Conservation (phyloP, 306 rosid genomes). For the Cicer arietinum region DNA sequence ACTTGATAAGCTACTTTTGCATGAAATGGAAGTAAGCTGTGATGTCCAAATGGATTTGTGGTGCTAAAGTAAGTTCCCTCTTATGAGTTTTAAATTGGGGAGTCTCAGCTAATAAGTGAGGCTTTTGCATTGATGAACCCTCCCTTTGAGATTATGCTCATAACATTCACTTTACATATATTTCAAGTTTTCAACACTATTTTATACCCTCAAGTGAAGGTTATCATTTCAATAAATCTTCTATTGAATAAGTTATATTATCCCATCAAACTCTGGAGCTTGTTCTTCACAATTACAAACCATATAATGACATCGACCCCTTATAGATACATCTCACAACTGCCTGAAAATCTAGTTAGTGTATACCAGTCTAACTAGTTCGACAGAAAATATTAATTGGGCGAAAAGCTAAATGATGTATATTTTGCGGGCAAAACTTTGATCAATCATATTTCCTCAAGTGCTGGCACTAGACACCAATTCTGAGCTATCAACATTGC, state of each 20-base stretch:
- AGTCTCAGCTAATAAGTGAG: background rate
- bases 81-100: background rate
- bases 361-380: constrained; percentile 32
- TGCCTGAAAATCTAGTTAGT: constrained; percentile 38
- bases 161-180: background rate
- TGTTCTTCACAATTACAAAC: constrained; percentile 37
- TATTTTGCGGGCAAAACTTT: constrained; percentile 42
- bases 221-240: constrained; percentile 17
- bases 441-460: constrained; percentile 46
- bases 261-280: constrained; percentile 6
- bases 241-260: constrained; percentile 16
- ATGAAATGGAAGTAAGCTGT: background rate
- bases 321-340: constrained; percentile 33
- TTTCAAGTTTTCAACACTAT: background rate
- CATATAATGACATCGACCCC: constrained; percentile 20
- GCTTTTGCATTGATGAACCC: background rate
- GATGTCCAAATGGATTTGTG: background rate
- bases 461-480: constrained; percentile 64
- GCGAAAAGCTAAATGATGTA: constrained; percentile 18
- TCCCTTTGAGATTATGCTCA: background rate
- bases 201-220: background rate
- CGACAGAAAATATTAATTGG: background rate
- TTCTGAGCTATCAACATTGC: constrained; percentile 53
- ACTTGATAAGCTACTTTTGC: background rate
- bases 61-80: background rate